Evolutionary conservation across 352 stramenopile genomes (phyloP), one percentile per base, ranked within the genome.

Genomic region (Pythium dissimile): DNA sequence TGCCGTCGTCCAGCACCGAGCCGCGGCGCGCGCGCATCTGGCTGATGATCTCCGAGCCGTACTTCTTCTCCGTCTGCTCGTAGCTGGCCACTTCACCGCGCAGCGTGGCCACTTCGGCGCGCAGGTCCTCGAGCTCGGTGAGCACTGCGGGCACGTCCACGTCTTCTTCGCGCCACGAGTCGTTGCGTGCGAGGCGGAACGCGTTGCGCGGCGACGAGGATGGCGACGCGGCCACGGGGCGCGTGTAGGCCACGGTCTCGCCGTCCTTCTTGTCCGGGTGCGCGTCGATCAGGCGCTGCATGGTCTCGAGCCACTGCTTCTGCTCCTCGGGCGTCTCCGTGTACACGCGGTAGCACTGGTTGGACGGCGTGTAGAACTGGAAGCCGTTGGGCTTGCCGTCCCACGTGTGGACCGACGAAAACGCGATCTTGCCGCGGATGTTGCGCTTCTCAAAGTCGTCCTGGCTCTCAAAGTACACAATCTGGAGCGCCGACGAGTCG

Each of bases 311-410:
- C 84, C 84, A 93, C 51, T 84, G 69, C 52, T 53, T 28, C 54
- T 88, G 82, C 57, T 93, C 80, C 30, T 85, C 76, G 15, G 67
- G 41, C n/a, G 73, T 77, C 50, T 91, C 84, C 32, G 78, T 87
- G 79, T 93, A 93, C 52, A 93, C 80, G 50, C 82, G 79, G 72
- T 89, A 93, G 77, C 77, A 87, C 65, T 89, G 84, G 70, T 93
- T 88, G 31, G 68, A 71, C 16, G 84, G 84, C 48, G 84, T 91
- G 72, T 90, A 93, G 73, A 93, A 93, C 71, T 93, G 84, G 64
- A 93, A 89, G 54, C 80, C 84, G 45, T 93, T 83, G 37, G 84
- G 84, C 66, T 93, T 93, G 64, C 84, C 84, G 43, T 93, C 84
- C 84, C 84, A 93, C 49, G 77, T 71, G 69, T 93, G 84, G 37